Conservation (phyloP, 176 grass and related monocot species). For the Melocanna baccifera region DNA sequence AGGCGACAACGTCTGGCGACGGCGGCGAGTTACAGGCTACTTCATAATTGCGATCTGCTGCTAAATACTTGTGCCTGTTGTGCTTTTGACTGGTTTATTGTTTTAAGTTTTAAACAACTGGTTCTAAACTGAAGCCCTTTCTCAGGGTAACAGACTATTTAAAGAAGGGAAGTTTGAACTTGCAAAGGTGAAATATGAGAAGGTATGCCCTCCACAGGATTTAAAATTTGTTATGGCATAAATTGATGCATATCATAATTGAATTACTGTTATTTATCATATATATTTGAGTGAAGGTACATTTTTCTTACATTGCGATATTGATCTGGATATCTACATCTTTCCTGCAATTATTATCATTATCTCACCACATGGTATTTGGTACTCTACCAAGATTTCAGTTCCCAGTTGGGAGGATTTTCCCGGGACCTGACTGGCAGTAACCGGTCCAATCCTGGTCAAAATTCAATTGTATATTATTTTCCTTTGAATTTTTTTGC, state of each 20-base stretch:
- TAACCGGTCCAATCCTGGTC: not conserved
- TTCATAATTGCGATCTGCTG: not conserved
- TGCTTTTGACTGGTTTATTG: not conserved
- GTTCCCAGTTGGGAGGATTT: not conserved
- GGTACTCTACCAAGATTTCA: not conserved
- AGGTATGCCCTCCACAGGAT: constrained; percentile 46
- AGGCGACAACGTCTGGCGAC: no score
- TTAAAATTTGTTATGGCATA: constrained; percentile 17
- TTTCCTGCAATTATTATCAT: not conserved
- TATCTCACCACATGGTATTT: not conserved
- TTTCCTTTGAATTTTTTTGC: not conserved
- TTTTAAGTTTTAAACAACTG: constrained; percentile 24
- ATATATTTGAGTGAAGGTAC: not conserved
- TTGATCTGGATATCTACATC: constrained; percentile 10
- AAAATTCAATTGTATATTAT: not conserved
- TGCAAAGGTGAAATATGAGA: constrained; percentile 95
- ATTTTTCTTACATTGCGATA: not conserved
- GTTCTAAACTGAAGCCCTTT: constrained; percentile 27
- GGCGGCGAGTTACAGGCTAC: constrained; percentile 21
- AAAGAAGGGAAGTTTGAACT: constrained; percentile 97
- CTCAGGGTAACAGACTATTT: constrained; percentile 92
- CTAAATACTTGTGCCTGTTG: not conserved
- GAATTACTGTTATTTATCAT: constrained; percentile 12
- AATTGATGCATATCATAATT: not conserved
- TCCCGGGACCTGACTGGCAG: not conserved